Evolutionary conservation across 2,329 filamentous ascomycete genomes (phyloP).

Genomic region (Aspergillus costaricaensis): DNA sequence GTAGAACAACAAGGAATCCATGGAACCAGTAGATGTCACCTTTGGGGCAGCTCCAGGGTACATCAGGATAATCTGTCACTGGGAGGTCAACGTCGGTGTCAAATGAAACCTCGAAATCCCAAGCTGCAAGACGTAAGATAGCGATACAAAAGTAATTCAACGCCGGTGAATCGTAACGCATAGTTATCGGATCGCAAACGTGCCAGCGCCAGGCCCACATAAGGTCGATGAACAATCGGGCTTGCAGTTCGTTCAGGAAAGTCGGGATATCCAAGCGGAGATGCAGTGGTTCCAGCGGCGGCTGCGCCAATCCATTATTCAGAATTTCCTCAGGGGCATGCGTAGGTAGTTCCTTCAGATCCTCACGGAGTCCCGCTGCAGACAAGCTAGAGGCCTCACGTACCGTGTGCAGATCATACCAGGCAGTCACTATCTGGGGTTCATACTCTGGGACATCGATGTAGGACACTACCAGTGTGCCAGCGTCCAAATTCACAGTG

Average conservation of each 20-base stretch:
- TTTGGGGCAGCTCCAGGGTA: conserved; percentile 14
- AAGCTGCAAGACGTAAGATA: conserved; percentile 26
- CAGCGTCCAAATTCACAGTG: conserved; percentile 27
- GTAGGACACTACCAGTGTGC: conserved; percentile 18
- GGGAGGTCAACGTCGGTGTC: conserved; percentile 20
- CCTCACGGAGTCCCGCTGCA: neutral
- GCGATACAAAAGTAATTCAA: conserved; percentile 23
- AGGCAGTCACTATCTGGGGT: neutral
- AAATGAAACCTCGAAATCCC: conserved; percentile 25
- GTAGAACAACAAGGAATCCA: conserved; percentile 21
- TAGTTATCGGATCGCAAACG: conserved; percentile 27
- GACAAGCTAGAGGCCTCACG: neutral
- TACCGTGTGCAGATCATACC: conserved; percentile 7
- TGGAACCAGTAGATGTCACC: conserved; percentile 22
- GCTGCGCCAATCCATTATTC: neutral
- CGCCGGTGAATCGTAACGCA: conserved; percentile 19
- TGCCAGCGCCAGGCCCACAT: conserved; percentile 28
- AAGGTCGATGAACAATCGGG: conserved; percentile 18
- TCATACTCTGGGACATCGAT: conserved; percentile 5
- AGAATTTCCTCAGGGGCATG: no score
- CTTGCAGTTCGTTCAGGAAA: conserved; percentile 28
- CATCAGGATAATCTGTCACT: conserved; percentile 9
- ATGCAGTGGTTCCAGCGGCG: neutral
- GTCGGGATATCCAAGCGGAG: no score
- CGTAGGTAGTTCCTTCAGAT: neutral